phyloP scores from a whole-genome alignment of 2,329 filamentous ascomycete genomes.

The Penicillium sp. region DNA sequence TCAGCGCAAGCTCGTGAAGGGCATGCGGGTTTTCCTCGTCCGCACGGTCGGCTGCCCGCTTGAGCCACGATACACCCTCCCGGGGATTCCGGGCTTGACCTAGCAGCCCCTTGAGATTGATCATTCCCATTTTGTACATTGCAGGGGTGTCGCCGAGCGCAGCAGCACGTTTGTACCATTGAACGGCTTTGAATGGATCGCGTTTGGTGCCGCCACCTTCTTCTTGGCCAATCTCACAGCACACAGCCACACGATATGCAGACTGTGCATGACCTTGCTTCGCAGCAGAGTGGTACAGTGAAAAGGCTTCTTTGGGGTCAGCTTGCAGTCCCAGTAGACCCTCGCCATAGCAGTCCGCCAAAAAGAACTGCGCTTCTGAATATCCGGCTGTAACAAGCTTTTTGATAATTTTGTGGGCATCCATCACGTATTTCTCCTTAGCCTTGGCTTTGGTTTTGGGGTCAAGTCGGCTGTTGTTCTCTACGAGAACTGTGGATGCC shows the following conservation, averaged over 20 bases:
- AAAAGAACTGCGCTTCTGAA: slow-evolving; percentile 85
- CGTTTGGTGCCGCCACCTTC: slow-evolving; percentile 89
- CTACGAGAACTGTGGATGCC: slow-evolving; percentile 75
- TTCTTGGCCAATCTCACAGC: slow-evolving; percentile 93
- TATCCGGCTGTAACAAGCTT: slow-evolving; percentile 74
- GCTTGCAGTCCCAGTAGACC: slow-evolving; percentile 74
- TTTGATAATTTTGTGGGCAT: slow-evolving; percentile 88
- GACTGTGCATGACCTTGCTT: slow-evolving; percentile 83
- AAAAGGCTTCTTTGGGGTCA: slow-evolving; percentile 90
- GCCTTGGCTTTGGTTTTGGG: slow-evolving; percentile 61
- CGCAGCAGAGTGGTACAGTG: slow-evolving; percentile 87
- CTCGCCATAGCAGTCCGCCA: slow-evolving; percentile 85
- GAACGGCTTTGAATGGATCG: slow-evolving; percentile 89
- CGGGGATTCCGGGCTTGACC: slow-evolving; percentile 78
- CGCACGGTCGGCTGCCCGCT: slow-evolving; percentile 83
- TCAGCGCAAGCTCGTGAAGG: slow-evolving; percentile 75
- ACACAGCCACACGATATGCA: slow-evolving; percentile 92
- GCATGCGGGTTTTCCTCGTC: slow-evolving; percentile 91
- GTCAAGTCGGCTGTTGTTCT: slow-evolving; percentile 71
- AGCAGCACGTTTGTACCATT: slow-evolving; percentile 96
- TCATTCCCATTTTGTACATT: slow-evolving; percentile 99
- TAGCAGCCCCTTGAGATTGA: slow-evolving; percentile 87
- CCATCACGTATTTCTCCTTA: slow-evolving; percentile 78
- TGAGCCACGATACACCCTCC: slow-evolving; percentile 89
- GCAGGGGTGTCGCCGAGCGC: slow-evolving; percentile 85